These are phyloP conservation scores for Cyberlindnera suaveolens DNA, from an alignment of 805 yeast genomes.

Conservation along the genomic window DNA sequence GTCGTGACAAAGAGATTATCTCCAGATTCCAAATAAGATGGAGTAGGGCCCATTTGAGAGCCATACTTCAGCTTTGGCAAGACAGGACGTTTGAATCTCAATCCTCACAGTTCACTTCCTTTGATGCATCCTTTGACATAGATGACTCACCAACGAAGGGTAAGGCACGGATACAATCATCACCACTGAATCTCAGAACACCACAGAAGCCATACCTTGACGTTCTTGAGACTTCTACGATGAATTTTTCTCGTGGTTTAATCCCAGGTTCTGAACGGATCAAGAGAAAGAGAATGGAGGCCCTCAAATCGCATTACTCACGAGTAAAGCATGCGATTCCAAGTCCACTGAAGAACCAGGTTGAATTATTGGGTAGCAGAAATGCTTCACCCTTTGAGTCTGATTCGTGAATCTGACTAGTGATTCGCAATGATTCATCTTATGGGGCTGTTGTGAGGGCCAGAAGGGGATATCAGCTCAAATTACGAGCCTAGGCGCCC, in stretches of 20 bases:
- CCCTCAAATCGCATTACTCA: constrained; percentile 29
- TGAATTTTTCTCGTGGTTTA: constrained; percentile 8
- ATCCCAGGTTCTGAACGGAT: constrained; percentile 34
- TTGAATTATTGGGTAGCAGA: too few species aligned
- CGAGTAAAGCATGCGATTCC: constrained; percentile 31
- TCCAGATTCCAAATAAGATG: constrained; percentile 30
- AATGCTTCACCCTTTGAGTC: too few species aligned
- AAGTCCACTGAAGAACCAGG: constrained; percentile 25
- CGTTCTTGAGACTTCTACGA: not conserved
- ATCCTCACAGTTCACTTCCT: not conserved
- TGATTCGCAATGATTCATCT: too few species aligned
- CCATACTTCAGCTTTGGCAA: constrained; percentile 31
- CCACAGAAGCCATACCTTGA: constrained; percentile 14
- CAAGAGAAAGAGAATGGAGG: constrained; percentile 30
- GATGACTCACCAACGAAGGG: constrained; percentile 21
- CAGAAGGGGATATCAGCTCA: too few species aligned
- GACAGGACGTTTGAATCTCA: constrained; percentile 8
- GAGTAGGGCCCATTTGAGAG: constrained; percentile 34
- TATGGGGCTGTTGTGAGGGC: too few species aligned
- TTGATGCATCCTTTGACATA: constrained; percentile 3
- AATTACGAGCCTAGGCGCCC: too few species aligned
- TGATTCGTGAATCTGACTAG: too few species aligned
- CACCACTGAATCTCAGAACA: constrained; percentile 13
- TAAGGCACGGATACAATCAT: not conserved
- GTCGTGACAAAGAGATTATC: constrained; percentile 29